Evolutionary conservation across 495 filamentous ascomycete genomes (phyloP).

Genomic region (Penicillium pancosmium): DNA sequence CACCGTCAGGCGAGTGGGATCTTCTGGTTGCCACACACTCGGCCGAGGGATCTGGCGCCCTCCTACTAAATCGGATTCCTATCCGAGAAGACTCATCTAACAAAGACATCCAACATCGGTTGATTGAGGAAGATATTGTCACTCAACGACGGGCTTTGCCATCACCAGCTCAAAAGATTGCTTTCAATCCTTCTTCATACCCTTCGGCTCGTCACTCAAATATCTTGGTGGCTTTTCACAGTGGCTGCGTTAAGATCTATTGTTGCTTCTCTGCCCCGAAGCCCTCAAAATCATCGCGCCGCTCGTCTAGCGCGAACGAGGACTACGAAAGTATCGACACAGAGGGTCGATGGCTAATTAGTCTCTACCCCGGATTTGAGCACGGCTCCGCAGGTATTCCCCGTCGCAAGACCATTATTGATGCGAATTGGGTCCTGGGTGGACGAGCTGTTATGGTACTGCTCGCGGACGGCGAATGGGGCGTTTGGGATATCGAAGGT

Average conservation of each 20-base stretch:
- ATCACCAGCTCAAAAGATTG: constrained; percentile 64
- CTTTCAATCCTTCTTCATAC: constrained; percentile 71
- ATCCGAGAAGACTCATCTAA: constrained; percentile 35
- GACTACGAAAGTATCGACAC: constrained; percentile 38
- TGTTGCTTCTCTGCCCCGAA: constrained; percentile 46
- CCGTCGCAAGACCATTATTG: constrained; percentile 74
- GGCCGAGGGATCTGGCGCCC: constrained; percentile 64
- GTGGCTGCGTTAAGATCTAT: constrained; percentile 70
- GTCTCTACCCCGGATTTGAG: constrained; percentile 69
- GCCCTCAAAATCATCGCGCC: constrained; percentile 28
- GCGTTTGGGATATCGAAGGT: constrained; percentile 85
- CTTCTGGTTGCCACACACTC: constrained; percentile 65
- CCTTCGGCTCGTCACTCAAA: constrained; percentile 59
- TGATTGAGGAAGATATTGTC: constrained; percentile 49
- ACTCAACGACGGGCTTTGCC: constrained; percentile 67
- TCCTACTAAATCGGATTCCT: constrained; percentile 58
- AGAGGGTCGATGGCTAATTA: constrained; percentile 64
- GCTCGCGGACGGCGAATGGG: constrained; percentile 87
- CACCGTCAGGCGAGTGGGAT: constrained; percentile 46
- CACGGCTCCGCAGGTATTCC: constrained; percentile 38
- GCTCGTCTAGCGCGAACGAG: constrained; percentile 29
- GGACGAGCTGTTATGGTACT: constrained; percentile 77
- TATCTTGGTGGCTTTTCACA: constrained; percentile 67
- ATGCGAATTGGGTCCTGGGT: constrained; percentile 79
- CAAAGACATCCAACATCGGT: constrained; percentile 26